Evolutionary conservation across 768 basidiomycete species (phyloP).

Genomic region (Boletus huronensis): DNA sequence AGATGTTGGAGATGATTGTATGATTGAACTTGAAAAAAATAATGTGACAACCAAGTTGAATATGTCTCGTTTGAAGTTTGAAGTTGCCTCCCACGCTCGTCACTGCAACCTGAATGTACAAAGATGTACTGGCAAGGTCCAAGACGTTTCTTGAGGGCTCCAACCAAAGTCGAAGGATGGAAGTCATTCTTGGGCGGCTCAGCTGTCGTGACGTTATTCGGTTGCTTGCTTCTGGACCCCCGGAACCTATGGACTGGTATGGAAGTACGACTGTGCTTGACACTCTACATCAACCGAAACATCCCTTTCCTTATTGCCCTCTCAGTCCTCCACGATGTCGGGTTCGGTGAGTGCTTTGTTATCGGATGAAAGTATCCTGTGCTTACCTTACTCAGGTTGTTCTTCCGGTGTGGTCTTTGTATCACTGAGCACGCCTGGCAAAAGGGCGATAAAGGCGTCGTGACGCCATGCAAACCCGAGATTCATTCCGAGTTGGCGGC

Average conservation of each 20-base stretch:
- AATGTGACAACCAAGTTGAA: no score
- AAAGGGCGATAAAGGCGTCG: conserved; percentile 39
- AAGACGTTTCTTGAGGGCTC: neutral
- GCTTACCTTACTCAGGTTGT: conserved; percentile 28
- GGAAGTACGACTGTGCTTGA: neutral
- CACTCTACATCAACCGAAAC: neutral
- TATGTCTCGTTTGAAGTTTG: no score
- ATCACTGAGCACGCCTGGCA: conserved; percentile 31
- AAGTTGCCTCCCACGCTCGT: neutral
- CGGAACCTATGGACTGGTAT: neutral
- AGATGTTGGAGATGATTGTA: neutral
- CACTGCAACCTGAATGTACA: no score
- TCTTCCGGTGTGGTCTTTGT: conserved; percentile 40
- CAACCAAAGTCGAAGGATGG: neutral
- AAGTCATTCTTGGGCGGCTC: no score
- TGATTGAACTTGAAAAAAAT: neutral
- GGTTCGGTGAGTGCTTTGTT: conserved; percentile 17
- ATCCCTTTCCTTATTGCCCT: neutral
- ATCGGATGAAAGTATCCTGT: no score
- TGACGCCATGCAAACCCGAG: conserved; percentile 41
- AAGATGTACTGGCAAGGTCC: no score
- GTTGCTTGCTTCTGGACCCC: neutral
- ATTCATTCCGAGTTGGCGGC: conserved; percentile 26
- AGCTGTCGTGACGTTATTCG: no score
- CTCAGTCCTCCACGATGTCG: neutral